These are phyloP conservation scores for Polytrichum formosum DNA, from an alignment of 225 moss, liverwort and hornwort genomes.

Conservation along the genomic window DNA sequence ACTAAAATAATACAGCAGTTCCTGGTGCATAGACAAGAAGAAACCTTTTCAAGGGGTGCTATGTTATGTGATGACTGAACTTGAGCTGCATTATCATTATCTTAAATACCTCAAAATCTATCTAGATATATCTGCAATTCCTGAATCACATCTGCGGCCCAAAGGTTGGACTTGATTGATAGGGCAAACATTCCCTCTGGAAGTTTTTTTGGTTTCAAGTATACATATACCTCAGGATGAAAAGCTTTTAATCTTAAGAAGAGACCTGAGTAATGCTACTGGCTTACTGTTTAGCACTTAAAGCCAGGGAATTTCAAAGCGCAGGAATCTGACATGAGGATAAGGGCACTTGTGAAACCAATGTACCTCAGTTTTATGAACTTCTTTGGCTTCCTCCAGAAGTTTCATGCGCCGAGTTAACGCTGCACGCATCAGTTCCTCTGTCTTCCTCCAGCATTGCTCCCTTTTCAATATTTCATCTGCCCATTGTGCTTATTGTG, in stretches of 20 bases:
- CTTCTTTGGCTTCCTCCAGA: conserved; percentile 57
- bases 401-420: conserved; percentile 70
- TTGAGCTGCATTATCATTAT: background rate
- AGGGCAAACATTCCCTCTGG: too few species aligned
- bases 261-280: background rate
- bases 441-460: conserved; percentile 78
- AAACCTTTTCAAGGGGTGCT: background rate
- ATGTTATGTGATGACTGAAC: conserved; percentile 2
- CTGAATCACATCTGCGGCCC: too few species aligned
- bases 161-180: too few species aligned
- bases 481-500: conserved; percentile 18
- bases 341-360: background rate
- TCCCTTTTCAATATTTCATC: conserved; percentile 74
- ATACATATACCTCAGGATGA: too few species aligned
- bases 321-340: background rate
- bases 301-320: background rate
- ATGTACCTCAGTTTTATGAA: conserved; percentile 24
- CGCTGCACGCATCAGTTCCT: conserved; percentile 78
- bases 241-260: background rate
- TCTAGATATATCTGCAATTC: too few species aligned
- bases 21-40: background rate
- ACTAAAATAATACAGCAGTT: background rate
- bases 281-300: background rate
- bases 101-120: too few species aligned
- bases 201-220: too few species aligned